Evolutionary conservation across 306 rosid genomes (phyloP).

Genomic region (Urtica urens): DNA sequence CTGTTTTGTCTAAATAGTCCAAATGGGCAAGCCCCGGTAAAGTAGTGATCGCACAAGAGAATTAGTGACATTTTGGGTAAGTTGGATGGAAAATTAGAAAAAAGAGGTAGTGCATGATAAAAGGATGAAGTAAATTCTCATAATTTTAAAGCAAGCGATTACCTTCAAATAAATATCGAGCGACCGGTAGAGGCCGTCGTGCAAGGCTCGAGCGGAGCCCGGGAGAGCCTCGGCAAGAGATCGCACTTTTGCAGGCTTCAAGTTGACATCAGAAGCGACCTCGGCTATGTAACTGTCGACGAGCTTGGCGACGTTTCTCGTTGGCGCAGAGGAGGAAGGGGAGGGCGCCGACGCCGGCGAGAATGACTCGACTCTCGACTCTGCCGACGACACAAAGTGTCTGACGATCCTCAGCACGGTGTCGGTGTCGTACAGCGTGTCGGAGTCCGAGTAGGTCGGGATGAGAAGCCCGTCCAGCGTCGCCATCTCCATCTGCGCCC

Average conservation of each 20-base stretch:
- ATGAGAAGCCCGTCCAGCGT: conserved; percentile 76
- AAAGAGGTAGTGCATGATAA: too few species aligned
- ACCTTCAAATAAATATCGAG: conserved; percentile 88
- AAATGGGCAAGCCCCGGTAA: too few species aligned
- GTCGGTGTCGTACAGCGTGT: conserved; percentile 62
- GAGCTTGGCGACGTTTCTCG: conserved; percentile 49
- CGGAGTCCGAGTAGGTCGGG: conserved; percentile 75
- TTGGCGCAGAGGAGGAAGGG: conserved; percentile 41
- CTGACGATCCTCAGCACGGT: conserved; percentile 56
- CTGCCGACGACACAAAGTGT: conserved; percentile 46
- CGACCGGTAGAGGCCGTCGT: conserved; percentile 85
- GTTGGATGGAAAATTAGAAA: too few species aligned
- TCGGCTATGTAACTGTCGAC: conserved; percentile 45
- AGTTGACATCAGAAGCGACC: conserved; percentile 44
- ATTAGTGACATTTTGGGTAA: too few species aligned
- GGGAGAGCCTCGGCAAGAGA: conserved; percentile 56
- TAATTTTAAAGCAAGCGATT: too few species aligned
- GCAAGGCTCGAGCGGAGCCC: conserved; percentile 59
- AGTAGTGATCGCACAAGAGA: too few species aligned
- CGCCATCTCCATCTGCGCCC: conserved; percentile 84
- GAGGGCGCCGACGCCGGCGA: conserved; percentile 72
- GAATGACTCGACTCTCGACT: conserved; percentile 38
- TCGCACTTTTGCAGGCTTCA: conserved; percentile 36
- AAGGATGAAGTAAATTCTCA: too few species aligned
- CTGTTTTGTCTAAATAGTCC: too few species aligned